Conservation (phyloP, 345 rosid genomes). For the Gossypium mustelinum region DNA sequence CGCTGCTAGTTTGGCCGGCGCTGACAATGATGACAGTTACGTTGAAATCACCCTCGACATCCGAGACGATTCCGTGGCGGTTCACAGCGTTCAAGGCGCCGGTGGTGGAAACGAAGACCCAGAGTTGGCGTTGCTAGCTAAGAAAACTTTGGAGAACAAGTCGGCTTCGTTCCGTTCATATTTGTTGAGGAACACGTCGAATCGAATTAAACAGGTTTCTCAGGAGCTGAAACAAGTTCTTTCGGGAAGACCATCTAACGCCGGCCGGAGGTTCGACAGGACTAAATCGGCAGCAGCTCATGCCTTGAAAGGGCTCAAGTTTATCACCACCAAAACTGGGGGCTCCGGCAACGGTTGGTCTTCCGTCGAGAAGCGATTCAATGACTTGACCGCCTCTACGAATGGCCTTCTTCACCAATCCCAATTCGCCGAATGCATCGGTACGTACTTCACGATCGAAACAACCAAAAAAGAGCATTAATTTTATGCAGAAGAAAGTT, state of each 20-base stretch:
- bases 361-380: conserved; percentile 60
- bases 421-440: conserved; percentile 78
- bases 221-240: conserved; percentile 72
- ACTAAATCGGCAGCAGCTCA: conserved; percentile 69
- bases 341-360: conserved; percentile 51
- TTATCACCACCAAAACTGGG: conserved; percentile 58
- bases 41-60: conserved; percentile 89
- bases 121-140: conserved; percentile 63
- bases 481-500: not conserved
- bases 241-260: conserved; percentile 41
- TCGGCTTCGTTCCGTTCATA: conserved; percentile 47
- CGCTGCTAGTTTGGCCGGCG: conserved; percentile 1
- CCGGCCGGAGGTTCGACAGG: conserved; percentile 46
- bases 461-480: not conserved
- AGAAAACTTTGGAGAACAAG: conserved; percentile 53
- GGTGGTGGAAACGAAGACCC: conserved; percentile 55
- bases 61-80: conserved; percentile 73
- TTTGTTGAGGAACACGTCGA: conserved; percentile 60
- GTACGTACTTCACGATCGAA: conserved; percentile 24
- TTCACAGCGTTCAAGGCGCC: conserved; percentile 84
- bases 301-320: conserved; percentile 81
- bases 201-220: conserved; percentile 63
- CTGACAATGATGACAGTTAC: conserved; percentile 31
- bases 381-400: conserved; percentile 49
- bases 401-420: conserved; percentile 58